Conservation (phyloP, 805 yeast genomes). For the Saccharomycopsis amapae region DNA sequence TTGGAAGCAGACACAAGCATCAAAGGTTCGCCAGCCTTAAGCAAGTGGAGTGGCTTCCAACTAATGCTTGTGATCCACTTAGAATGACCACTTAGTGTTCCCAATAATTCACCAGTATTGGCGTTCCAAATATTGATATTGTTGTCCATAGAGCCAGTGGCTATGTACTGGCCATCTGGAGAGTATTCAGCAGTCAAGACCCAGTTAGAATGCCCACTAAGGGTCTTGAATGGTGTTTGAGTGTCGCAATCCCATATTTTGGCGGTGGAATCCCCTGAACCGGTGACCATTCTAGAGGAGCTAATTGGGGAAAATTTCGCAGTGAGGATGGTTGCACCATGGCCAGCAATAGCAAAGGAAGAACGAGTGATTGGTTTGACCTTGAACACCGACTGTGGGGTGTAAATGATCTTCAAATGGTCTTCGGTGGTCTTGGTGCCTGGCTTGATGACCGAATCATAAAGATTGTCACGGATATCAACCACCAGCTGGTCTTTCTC, state of each 20-base stretch:
- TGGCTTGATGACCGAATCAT: conserved; percentile 76
- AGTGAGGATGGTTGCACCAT: conserved; percentile 87
- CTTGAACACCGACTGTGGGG: conserved; percentile 92
- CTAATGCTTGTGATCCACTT: conserved; percentile 86
- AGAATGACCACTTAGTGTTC: conserved; percentile 54
- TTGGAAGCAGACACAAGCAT: conserved; percentile 83
- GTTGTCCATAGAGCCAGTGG: conserved; percentile 94
- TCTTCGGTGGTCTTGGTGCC: conserved; percentile 89
- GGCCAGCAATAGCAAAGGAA: conserved; percentile 90
- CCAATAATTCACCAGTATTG: conserved; percentile 42
- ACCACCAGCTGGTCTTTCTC: conserved; percentile 39
- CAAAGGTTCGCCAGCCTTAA: conserved; percentile 51
- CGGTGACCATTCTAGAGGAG: conserved; percentile 80
- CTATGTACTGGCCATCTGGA: conserved; percentile 84
- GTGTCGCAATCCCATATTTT: conserved; percentile 96
- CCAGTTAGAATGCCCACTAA: conserved; percentile 88
- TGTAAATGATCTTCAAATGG: conserved; percentile 79
- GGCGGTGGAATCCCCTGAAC: conserved; percentile 95
- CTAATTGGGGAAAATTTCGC: conserved; percentile 91
- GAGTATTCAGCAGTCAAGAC: conserved; percentile 88
- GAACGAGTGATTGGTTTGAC: conserved; percentile 88
- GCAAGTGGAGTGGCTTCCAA: conserved; percentile 93
- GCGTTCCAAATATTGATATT: conserved; percentile 87
- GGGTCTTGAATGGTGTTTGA: conserved; percentile 77
- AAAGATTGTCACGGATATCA: conserved; percentile 73